phyloP scores from a whole-genome alignment of 148 eudicot genomes.

The Tetragonia tetragonoides region DNA sequence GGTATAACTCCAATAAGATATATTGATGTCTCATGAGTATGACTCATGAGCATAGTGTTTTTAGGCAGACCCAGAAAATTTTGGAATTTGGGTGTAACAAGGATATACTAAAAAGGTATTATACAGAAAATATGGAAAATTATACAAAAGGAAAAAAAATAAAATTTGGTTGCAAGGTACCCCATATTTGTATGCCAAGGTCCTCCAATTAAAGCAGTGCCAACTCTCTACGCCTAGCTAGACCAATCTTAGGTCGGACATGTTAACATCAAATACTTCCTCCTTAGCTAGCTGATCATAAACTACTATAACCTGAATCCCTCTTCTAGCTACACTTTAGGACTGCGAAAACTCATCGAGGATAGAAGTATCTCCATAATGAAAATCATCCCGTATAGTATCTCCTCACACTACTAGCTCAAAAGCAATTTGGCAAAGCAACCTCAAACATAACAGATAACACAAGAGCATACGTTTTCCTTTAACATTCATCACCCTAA shows the following conservation, averaged over 20 bases:
- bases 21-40: not conserved
- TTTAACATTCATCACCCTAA: not conserved
- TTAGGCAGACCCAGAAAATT: no score
- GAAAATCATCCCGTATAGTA: not conserved
- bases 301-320: not conserved
- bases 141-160: no score
- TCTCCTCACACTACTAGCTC: not conserved
- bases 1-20: not conserved
- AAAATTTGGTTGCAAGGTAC: no score
- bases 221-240: not conserved
- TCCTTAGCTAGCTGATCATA: no score
- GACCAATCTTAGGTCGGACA: not conserved
- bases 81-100: no score
- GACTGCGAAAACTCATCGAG: not conserved
- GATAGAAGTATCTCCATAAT: no score
- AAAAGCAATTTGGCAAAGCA: not conserved
- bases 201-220: no score
- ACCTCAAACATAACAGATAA: not conserved
- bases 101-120: no score
- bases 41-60: not conserved
- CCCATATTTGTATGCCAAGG: no score
- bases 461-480: not conserved
- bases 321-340: not conserved
- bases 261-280: not conserved
- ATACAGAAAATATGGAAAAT: no score